Evolutionary conservation across 495 filamentous ascomycete species (phyloP).

Genomic region (Stereocaulon alpinum): DNA sequence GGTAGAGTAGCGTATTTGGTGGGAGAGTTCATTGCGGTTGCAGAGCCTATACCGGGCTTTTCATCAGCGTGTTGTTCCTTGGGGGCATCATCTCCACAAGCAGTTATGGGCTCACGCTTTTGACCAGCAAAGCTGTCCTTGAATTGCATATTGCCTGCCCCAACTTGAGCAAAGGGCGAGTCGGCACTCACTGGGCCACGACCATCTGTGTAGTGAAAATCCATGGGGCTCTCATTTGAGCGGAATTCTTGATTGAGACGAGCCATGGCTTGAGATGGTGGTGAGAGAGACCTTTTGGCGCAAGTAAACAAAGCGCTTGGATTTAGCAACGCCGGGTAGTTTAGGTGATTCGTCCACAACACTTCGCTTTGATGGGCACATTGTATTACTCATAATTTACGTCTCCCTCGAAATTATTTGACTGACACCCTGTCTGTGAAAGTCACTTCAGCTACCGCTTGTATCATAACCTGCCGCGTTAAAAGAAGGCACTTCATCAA

Average conservation of each 20-base stretch:
- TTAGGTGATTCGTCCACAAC: neutral
- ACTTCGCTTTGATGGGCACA: neutral
- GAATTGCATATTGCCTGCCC: slow-evolving; percentile 17
- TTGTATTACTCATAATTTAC: too few relatives aligned
- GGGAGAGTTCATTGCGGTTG: neutral
- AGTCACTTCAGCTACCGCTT: neutral
- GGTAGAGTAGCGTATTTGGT: neutral
- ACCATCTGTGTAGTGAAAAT: slow-evolving; percentile 52
- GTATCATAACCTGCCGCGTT: neutral
- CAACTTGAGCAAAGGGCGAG: slow-evolving; percentile 42
- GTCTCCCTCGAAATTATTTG: too few relatives aligned
- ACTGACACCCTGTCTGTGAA: too few relatives aligned
- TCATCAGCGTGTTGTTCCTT: neutral
- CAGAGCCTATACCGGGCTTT: neutral
- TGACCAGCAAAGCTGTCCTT: slow-evolving; percentile 22
- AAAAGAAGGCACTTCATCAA: too few relatives aligned
- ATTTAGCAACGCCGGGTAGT: slow-evolving; percentile 10
- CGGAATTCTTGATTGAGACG: slow-evolving; percentile 32
- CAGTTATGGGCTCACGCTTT: slow-evolving; percentile 38
- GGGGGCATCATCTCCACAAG: neutral
- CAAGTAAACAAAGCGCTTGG: slow-evolving; percentile 10
- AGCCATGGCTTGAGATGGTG: slow-evolving; percentile 8
- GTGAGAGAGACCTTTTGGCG: too few relatives aligned
- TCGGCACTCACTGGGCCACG: slow-evolving; percentile 44
- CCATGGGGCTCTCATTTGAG: slow-evolving; percentile 54